A percentile compares a stretch with the other conserved stretches of the same genome.
Conservation (phyloP, 192 early-diverging fungal genomes). For the Coemansia javaensis region DNA sequence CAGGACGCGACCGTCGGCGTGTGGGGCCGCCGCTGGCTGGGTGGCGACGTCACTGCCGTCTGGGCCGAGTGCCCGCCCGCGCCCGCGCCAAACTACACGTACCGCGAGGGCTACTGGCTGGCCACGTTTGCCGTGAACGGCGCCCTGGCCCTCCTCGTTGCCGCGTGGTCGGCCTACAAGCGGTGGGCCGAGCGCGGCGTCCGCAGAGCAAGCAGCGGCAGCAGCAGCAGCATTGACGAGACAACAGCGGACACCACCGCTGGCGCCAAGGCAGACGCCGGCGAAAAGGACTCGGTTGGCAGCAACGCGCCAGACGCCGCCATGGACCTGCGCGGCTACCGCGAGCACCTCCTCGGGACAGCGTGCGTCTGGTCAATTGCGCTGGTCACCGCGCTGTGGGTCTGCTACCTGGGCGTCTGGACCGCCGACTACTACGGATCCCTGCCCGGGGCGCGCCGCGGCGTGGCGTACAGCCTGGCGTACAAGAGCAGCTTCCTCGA, state of each 20-base stretch:
- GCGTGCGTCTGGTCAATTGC: constrained; percentile 29
- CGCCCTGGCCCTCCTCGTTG: constrained; percentile 26
- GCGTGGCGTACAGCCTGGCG: constrained; percentile 55
- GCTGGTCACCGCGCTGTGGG: constrained; percentile 35
- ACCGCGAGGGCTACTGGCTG: constrained; percentile 33
- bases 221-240: neutral
- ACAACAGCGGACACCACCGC: no score
- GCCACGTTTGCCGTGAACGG: constrained; percentile 34
- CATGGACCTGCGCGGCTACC: constrained; percentile 31
- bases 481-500: constrained; percentile 51
- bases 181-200: constrained; percentile 17
- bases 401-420: constrained; percentile 47
- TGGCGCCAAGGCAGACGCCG: neutral
- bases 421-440: constrained; percentile 56
- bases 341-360: constrained; percentile 40
- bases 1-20: constrained; percentile 21
- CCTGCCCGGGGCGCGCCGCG: constrained; percentile 31
- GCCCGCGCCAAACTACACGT: constrained; percentile 26
- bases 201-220: neutral
- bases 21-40: constrained; percentile 22
- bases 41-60: constrained; percentile 6
- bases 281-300: constrained; percentile 7
- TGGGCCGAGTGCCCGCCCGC: constrained; percentile 46
- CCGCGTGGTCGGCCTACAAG: constrained; percentile 47
- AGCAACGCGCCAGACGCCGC: neutral